Conservation (phyloP, 2,329 filamentous ascomycete species). For the Alternaria consortialis region DNA sequence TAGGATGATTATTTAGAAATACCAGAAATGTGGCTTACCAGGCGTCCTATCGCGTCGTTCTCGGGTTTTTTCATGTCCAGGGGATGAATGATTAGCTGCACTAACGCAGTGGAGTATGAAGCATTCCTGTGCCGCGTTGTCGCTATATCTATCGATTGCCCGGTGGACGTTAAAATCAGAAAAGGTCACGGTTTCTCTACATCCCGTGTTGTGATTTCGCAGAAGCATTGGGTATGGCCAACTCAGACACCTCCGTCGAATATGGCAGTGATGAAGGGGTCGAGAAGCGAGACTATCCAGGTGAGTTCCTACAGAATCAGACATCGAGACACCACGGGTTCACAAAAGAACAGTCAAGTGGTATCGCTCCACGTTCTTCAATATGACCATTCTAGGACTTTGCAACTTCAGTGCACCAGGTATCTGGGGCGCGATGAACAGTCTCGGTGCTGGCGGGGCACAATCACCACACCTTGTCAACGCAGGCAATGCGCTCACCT, state of each 20-base stretch:
- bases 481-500: constrained; percentile 74
- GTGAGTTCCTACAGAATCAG: constrained; percentile 15
- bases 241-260: constrained; percentile 25
- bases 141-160: not conserved
- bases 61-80: not conserved
- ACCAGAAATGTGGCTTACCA: not conserved
- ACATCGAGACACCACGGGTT: not conserved
- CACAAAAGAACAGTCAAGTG: constrained; percentile 62
- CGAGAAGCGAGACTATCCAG: constrained; percentile 38
- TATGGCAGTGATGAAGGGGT: constrained; percentile 26
- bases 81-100: not conserved
- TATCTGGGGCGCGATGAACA: constrained; percentile 77
- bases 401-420: constrained; percentile 76
- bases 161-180: no score
- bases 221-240: constrained; percentile 21
- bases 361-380: constrained; percentile 77
- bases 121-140: not conserved
- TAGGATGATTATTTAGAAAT: not conserved
- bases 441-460: constrained; percentile 73
- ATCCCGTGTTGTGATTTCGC: not conserved
- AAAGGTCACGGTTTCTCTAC: not conserved
- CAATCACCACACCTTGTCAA: constrained; percentile 73
- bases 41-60: not conserved
- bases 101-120: not conserved
- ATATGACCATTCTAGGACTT: constrained; percentile 74